Evolutionary conservation across 192 early-diverging fungal species (phyloP), one percentile per base, ranked within the genome.

Genomic region (Globomyces pollinis-pini): DNA sequence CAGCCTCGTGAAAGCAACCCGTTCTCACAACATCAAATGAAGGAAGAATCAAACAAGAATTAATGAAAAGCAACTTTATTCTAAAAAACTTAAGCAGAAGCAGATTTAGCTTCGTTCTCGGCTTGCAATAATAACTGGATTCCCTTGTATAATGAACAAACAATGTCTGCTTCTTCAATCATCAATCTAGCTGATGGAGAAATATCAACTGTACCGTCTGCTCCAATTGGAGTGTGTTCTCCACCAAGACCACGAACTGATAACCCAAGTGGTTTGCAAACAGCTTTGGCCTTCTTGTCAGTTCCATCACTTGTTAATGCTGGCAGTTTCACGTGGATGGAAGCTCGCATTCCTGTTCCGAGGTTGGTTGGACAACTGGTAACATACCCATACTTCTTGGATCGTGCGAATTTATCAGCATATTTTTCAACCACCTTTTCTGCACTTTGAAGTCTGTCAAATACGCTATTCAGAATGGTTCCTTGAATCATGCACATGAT

Each of bases 401-500:
- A 20, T 21, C 29, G 21, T 16, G 53, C 53, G 33, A 55, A 55
- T 23, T 36, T 41, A n/a, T 55, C 53, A 16, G 53, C 53, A 55
- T 55, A 31, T 31, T 55, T 55, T 41, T 55, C 53, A 24, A 55
- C 53, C 0, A 55, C 18, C 32, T 55, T 55, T 18, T 55, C 53
- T 36, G 53, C 53, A 1, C 2, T 20, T n/a, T 55, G 53, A 38
- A 55, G 53, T 8, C 53, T 20, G 3, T 55, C 53, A n/a, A 55
- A 55, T 36, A 55, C 53, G 11, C 6, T 55, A 16, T 55, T 55
- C 53, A 55, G 29, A 5, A 55, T 31, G 7, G 53, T 55, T 55
- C 53, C 53, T 41, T 55, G 53, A 16, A 55, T 28, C 53, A 55
- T 55, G 53, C 53, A 55, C 53, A 55, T 55, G n/a, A 55, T 55